A percentile compares a stretch with the other conserved stretches of the same genome.
Evolutionary conservation across 2,329 filamentous ascomycete genomes (phyloP).

Genomic region (Penicillium sp.): DNA sequence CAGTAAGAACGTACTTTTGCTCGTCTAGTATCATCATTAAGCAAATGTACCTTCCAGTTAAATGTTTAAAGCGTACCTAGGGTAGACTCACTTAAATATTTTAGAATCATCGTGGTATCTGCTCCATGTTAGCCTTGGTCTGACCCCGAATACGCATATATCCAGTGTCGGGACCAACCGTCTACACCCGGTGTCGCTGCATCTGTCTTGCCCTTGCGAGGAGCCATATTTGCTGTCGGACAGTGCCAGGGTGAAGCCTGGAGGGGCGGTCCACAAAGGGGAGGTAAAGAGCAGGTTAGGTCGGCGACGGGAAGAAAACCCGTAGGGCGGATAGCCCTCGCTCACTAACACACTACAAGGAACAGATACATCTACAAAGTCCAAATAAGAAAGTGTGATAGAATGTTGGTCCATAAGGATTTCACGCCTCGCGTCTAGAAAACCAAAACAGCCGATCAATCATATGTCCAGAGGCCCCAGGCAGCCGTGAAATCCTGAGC

Average conservation of each 20-base stretch:
- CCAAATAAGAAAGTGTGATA: neutral
- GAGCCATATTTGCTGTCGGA: slow-evolving; percentile 37
- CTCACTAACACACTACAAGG: slow-evolving; percentile 3
- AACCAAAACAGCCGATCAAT: slow-evolving; percentile 17
- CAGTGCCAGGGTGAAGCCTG: neutral
- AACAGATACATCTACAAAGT: neutral
- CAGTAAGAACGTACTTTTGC: slow-evolving; percentile 50
- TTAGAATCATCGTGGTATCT: slow-evolving; percentile 50
- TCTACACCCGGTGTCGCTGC: slow-evolving; percentile 30
- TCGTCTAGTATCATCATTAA: slow-evolving; percentile 47
- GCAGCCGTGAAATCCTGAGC: slow-evolving; percentile 20
- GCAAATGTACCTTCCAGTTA: too few relatives aligned
- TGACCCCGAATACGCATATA: neutral
- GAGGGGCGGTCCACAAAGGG: neutral
- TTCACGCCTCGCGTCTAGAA: slow-evolving; percentile 21
- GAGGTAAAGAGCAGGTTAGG: neutral
- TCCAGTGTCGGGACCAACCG: slow-evolving; percentile 29
- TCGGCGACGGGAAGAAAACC: neutral
- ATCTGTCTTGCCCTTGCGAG: slow-evolving; percentile 43
- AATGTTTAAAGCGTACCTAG: too few relatives aligned
- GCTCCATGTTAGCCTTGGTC: slow-evolving; percentile 6
- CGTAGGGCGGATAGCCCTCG: neutral
- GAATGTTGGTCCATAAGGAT: slow-evolving; percentile 9
- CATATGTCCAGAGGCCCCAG: slow-evolving; percentile 27
- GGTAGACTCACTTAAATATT: slow-evolving; percentile 56